Conservation (phyloP, 768 basidiomycete genomes). For the Tulasnella sp. region DNA sequence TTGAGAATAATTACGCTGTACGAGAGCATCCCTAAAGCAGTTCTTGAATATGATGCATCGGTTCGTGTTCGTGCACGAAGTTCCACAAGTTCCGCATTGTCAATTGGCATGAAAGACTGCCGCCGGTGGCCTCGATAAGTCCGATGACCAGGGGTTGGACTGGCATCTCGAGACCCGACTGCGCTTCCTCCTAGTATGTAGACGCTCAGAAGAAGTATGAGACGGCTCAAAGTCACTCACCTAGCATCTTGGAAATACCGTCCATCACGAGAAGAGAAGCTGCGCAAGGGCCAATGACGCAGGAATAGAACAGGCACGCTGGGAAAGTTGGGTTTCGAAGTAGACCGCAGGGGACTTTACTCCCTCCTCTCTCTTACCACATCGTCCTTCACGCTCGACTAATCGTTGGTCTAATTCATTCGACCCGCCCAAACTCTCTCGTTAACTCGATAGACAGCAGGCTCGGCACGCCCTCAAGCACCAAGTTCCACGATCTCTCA, state of each 20-base stretch:
- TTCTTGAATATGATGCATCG: constrained; percentile 74
- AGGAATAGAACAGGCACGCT: not conserved
- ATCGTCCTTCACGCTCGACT: not conserved
- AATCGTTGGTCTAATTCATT: not conserved
- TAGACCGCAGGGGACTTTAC: not conserved
- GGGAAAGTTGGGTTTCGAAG: constrained; percentile 10
- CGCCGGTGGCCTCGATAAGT: constrained; percentile 36
- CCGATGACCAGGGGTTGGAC: not conserved
- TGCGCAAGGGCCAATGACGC: not conserved
- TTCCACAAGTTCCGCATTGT: constrained; percentile 48
- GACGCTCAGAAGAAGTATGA: not conserved
- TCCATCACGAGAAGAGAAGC: not conserved
- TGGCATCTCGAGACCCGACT: not conserved
- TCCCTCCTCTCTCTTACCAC: not conserved
- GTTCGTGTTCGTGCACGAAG: constrained; percentile 76
- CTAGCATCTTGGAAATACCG: not conserved
- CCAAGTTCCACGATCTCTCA: not conserved
- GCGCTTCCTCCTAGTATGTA: not conserved
- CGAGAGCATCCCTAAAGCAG: constrained; percentile 67
- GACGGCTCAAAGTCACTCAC: not conserved
- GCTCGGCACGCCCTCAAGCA: not conserved
- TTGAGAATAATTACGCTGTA: constrained; percentile 70
- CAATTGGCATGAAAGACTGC: constrained; percentile 37
- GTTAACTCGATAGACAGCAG: not conserved
- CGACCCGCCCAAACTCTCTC: not conserved